A percentile compares a stretch with the other conserved stretches of the same genome.
These are phyloP conservation scores for Cerrena zonata DNA, from an alignment of 1,284 basidiomycete genomes.

Conservation along the genomic window DNA sequence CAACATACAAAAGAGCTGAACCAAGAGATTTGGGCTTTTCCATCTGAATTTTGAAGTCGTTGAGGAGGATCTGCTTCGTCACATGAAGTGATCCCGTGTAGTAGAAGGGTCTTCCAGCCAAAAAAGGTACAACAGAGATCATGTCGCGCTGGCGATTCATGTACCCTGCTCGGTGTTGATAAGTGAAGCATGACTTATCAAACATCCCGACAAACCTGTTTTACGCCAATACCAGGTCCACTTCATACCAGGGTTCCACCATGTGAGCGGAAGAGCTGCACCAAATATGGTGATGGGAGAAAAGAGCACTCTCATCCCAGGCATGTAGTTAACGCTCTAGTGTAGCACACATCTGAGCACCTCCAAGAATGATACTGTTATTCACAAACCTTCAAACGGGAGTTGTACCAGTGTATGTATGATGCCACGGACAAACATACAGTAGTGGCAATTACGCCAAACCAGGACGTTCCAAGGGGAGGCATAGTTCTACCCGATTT, in stretches of 20 bases:
- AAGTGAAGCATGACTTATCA: neutral
- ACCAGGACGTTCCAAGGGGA: neutral
- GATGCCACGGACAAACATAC: neutral
- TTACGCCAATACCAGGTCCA: conserved; percentile 1
- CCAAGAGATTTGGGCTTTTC: neutral
- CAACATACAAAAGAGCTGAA: neutral
- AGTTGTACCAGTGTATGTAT: neutral
- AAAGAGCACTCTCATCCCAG: neutral
- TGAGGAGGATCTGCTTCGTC: neutral
- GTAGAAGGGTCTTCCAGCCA: neutral
- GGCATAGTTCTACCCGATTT: no score
- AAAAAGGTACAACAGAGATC: neutral
- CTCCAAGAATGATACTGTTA: no score
- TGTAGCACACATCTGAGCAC: neutral
- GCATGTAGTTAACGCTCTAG: neutral
- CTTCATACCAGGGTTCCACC: conserved; percentile 4
- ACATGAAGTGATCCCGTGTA: neutral
- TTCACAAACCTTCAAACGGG: neutral
- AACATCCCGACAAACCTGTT: neutral
- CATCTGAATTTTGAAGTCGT: neutral
- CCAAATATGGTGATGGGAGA: neutral
- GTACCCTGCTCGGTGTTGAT: neutral
- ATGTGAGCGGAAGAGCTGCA: neutral
- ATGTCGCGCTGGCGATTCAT: neutral
- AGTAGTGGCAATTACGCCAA: neutral